A percentile compares a stretch with the other conserved stretches of the same genome.
Evolutionary conservation across 108 stramenopile genomes (phyloP).

Genomic region (Nannochloropsis granulata): DNA sequence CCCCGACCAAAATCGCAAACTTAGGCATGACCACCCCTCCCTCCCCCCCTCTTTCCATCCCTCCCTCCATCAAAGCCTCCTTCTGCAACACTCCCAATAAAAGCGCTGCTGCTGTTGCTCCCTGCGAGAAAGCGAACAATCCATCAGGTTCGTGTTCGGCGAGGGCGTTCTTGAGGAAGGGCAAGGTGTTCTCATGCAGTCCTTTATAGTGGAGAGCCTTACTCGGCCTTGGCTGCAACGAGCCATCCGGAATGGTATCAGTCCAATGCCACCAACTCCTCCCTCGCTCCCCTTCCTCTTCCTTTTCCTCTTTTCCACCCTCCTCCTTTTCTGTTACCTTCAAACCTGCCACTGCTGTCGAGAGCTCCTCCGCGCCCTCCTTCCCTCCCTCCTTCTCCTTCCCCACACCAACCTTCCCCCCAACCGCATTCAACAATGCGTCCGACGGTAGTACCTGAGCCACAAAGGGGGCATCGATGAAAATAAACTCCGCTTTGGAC

Average conservation of each 20-base stretch:
- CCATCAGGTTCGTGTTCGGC: neutral
- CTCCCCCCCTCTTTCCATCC: neutral
- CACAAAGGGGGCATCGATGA: neutral
- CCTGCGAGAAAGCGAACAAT: neutral
- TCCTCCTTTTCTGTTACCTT: neutral
- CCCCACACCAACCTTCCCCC: neutral
- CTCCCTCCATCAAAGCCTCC: neutral
- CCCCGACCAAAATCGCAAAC: neutral
- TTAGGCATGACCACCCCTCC: neutral
- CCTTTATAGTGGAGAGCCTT: neutral
- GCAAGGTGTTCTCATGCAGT: neutral
- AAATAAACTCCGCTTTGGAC: neutral
- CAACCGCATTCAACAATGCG: neutral
- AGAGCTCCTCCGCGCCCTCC: neutral
- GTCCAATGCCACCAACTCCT: neutral
- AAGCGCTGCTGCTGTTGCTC: neutral
- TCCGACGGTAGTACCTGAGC: neutral
- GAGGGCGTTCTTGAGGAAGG: neutral
- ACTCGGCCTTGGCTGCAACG: neutral
- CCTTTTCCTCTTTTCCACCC: neutral
- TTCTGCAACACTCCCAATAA: neutral
- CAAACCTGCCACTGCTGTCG: neutral
- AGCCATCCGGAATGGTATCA: neutral
- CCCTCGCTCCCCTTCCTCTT: neutral
- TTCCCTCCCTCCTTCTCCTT: neutral